A percentile compares a stretch with the other conserved stretches of the same genome.
phyloP scores from a whole-genome alignment of 192 early-diverging fungal genomes.

The Paraglomus brasilianum region DNA sequence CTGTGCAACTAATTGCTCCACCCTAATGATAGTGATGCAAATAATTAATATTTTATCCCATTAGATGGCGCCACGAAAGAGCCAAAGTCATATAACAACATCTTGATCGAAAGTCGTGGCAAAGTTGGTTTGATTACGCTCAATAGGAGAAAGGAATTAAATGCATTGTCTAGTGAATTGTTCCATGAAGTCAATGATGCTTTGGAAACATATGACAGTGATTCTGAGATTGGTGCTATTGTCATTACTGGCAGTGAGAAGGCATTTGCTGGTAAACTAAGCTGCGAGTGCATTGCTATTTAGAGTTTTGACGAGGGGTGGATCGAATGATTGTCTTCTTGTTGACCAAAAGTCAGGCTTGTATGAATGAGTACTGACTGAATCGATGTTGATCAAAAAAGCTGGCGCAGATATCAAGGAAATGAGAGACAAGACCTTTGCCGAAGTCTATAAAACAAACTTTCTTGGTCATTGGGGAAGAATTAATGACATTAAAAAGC shows the following conservation, averaged over 20 bases:
- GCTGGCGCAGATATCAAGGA: slow-evolving; percentile 99
- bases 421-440: slow-evolving; percentile 88
- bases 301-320: background rate
- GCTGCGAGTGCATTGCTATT: background rate
- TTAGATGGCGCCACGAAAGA: too few species aligned
- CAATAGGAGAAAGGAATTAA: slow-evolving; percentile 94
- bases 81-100: slow-evolving; percentile 34
- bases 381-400: slow-evolving; percentile 28
- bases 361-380: background rate
- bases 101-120: slow-evolving; percentile 70
- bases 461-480: slow-evolving; percentile 95
- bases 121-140: slow-evolving; percentile 88
- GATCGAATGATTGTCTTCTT: too few species aligned
- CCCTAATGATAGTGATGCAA: too few species aligned
- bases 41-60: too few species aligned
- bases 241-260: slow-evolving; percentile 94
- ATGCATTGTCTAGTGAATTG: slow-evolving; percentile 91
- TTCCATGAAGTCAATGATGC: slow-evolving; percentile 92
- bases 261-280: slow-evolving; percentile 88
- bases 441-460: slow-evolving; percentile 85
- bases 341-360: background rate
- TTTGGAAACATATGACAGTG: slow-evolving; percentile 72
- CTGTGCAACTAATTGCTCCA: too few species aligned
- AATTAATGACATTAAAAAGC: slow-evolving; percentile 89
- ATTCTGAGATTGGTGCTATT: slow-evolving; percentile 80